Conservation (phyloP, 2,329 filamentous ascomycete species). For the Fusarium sp. region DNA sequence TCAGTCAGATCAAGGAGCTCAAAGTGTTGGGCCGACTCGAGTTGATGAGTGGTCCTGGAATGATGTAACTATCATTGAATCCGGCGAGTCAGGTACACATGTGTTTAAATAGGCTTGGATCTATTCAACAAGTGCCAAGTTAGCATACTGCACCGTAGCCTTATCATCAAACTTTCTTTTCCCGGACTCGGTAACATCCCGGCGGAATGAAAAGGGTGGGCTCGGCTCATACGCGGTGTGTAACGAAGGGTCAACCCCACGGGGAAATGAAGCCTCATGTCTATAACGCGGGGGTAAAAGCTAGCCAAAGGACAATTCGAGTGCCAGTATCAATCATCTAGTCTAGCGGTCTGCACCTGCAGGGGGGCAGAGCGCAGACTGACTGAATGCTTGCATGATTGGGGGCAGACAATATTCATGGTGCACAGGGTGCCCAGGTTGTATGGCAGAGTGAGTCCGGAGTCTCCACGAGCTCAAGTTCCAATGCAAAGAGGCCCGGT, state of each 20-base stretch:
- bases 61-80: background rate
- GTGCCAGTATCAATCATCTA: conserved; percentile 1
- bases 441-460: background rate
- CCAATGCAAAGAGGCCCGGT: background rate
- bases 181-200: conserved; percentile 15
- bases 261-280: conserved; percentile 33
- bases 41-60: background rate
- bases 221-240: conserved; percentile 28
- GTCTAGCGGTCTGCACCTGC: conserved; percentile 22
- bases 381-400: conserved; percentile 2
- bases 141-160: conserved; percentile 1
- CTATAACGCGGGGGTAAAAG: conserved; percentile 21
- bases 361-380: conserved; percentile 10
- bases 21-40: conserved; percentile 2
- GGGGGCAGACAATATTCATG: background rate
- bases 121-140: background rate
- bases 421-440: background rate
- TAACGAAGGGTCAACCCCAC: conserved; percentile 15
- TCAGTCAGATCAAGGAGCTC: background rate
- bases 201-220: conserved; percentile 26
- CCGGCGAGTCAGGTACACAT: conserved; percentile 8
- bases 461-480: conserved; percentile 31
- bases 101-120: background rate
- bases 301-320: conserved; percentile 19
- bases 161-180: conserved; percentile 6